Evolutionary conservation across 163 green algal species (phyloP).

Genomic region (Prototheca stagnorum): DNA sequence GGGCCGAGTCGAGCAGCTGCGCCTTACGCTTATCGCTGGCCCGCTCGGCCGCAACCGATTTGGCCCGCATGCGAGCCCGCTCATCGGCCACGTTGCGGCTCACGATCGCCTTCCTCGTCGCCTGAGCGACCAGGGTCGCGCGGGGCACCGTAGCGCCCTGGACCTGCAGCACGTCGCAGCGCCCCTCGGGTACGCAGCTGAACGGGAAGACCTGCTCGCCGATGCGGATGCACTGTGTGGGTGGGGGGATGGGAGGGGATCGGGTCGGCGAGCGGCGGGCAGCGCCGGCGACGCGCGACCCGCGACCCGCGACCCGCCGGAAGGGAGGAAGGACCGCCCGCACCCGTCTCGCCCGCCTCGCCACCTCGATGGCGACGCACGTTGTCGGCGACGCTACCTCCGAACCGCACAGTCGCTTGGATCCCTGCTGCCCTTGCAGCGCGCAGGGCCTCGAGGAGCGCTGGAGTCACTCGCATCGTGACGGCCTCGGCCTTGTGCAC

Average conservation of each 20-base stretch:
- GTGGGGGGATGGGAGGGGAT: background rate
- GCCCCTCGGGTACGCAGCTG: background rate
- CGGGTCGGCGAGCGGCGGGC: background rate
- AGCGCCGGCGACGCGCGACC: background rate
- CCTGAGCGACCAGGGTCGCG: background rate
- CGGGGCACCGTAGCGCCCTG: too few species aligned
- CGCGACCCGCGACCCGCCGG: too few species aligned
- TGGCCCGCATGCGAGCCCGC: conserved; percentile 3
- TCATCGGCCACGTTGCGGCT: conserved; percentile 8
- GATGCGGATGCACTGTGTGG: conserved; percentile 4
- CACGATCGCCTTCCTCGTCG: conserved; percentile 9
- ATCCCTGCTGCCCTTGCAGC: background rate
- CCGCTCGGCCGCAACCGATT: conserved; percentile 5
- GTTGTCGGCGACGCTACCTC: background rate
- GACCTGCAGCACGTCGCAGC: conserved; percentile 10
- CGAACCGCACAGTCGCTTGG: conserved; percentile 1
- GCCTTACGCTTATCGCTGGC: conserved; percentile 2
- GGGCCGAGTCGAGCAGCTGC: conserved; percentile 4
- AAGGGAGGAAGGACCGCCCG: background rate
- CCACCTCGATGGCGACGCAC: background rate
- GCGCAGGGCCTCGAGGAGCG: conserved; percentile 10
- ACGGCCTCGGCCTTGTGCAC: conserved; percentile 1
- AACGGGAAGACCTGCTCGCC: conserved; percentile 3
- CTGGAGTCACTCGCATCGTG: conserved; percentile 7
- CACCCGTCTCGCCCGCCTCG: too few species aligned